Percentiles rank a stretch among this genome's conserved stretches.
These are phyloP conservation scores for Chaetomium sp. DNA, from an alignment of 2,329 filamentous ascomycete genomes.

Conservation along the genomic window DNA sequence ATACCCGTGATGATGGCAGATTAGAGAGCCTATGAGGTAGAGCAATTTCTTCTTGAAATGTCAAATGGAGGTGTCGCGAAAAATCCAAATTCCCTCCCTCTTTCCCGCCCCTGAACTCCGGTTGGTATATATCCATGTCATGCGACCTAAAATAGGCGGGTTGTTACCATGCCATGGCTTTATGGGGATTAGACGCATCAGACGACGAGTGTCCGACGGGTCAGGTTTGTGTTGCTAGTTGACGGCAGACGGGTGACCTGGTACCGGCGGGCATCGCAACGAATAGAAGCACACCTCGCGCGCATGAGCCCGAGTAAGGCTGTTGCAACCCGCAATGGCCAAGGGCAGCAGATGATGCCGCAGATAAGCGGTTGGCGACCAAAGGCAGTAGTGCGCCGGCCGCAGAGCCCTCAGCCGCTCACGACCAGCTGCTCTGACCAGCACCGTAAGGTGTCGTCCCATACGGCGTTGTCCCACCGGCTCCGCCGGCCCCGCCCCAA, in stretches of 20 bases:
- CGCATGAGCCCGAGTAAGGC: background rate
- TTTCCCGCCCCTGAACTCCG: background rate
- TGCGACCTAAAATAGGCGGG: conserved; percentile 1
- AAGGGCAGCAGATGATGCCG: background rate
- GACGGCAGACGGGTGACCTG: background rate
- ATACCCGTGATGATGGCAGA: conserved; percentile 13
- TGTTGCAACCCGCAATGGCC: too few relatives aligned
- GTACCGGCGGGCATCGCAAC: background rate
- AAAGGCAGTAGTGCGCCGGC: background rate
- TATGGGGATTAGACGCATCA: background rate
- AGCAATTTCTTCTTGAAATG: background rate
- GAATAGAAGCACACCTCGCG: background rate
- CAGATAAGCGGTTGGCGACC: background rate
- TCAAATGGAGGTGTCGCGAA: background rate
- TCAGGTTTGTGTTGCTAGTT: background rate
- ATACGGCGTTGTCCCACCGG: conserved; percentile 52
- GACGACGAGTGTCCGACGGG: background rate
- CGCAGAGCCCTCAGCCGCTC: conserved; percentile 11
- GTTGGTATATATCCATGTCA: conserved; percentile 15
- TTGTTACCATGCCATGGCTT: background rate
- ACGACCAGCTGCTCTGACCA: conserved; percentile 55
- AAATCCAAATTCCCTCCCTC: background rate
- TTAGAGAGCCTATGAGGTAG: conserved; percentile 10
- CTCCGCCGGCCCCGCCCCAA: conserved; percentile 66
- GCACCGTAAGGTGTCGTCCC: conserved; percentile 52